Evolutionary conservation across 1,284 basidiomycete genomes (phyloP).

Genomic region (Rugiboletus extremiorientalis): DNA sequence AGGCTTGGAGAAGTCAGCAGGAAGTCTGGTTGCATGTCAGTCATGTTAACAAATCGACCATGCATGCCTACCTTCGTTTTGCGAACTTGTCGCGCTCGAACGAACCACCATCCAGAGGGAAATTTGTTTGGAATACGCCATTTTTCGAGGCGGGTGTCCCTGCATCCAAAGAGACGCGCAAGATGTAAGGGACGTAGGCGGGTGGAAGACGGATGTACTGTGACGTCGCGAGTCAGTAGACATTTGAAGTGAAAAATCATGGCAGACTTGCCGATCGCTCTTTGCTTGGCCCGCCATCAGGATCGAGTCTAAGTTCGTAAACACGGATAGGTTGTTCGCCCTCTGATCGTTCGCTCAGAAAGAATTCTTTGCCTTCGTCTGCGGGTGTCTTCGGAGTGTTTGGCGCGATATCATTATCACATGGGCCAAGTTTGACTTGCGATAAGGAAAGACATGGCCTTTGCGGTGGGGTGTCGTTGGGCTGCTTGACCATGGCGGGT

Average conservation of each 20-base stretch:
- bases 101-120: constrained; percentile 85
- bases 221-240: constrained; percentile 14
- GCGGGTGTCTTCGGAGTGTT: constrained; percentile 82
- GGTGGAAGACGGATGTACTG: constrained; percentile 95
- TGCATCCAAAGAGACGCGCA: constrained; percentile 86
- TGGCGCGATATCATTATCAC: neutral
- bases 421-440: neutral
- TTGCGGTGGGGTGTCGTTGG: neutral
- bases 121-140: constrained; percentile 91
- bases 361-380: constrained; percentile 89
- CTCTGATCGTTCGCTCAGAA: constrained; percentile 54
- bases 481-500: constrained; percentile 7
- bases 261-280: constrained; percentile 69
- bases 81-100: constrained; percentile 81
- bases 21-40: constrained; percentile 53
- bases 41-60: neutral
- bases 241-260: neutral
- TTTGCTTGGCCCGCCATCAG: constrained; percentile 87
- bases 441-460: constrained; percentile 19
- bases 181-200: constrained; percentile 83
- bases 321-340: constrained; percentile 73
- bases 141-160: constrained; percentile 87
- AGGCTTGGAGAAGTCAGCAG: constrained; percentile 81
- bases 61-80: constrained; percentile 61
- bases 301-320: constrained; percentile 82